A percentile compares a stretch with the other conserved stretches of the same genome.
phyloP scores from a whole-genome alignment of 140 eudicot species.

The Oenanthe javanica region DNA sequence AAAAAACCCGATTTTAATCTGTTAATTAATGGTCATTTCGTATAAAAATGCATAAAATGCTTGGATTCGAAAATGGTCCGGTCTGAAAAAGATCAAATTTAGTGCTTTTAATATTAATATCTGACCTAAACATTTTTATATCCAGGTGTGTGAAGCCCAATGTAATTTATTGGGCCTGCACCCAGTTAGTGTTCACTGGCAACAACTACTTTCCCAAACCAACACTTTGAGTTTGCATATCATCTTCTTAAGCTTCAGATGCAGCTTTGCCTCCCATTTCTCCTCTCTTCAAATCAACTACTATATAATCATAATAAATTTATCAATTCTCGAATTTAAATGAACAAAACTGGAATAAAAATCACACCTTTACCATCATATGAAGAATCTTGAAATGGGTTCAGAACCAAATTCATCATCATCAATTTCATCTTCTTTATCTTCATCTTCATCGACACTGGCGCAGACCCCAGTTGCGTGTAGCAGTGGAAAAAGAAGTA shows the following conservation, averaged over 20 bases:
- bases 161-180: background rate
- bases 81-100: too few species aligned
- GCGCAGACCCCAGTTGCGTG: constrained; percentile 38
- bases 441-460: constrained; percentile 31
- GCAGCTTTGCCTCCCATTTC: background rate
- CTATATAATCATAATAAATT: background rate
- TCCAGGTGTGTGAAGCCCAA: background rate
- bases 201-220: background rate
- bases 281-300: background rate
- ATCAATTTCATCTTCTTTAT: constrained; percentile 6
- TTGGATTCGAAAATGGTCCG: too few species aligned
- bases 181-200: background rate
- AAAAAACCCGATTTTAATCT: too few species aligned
- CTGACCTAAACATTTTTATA: too few species aligned
- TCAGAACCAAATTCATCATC: constrained; percentile 38
- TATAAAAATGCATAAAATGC: too few species aligned
- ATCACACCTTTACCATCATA: background rate
- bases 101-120: too few species aligned
- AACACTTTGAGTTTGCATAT: background rate
- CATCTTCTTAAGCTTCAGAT: background rate
- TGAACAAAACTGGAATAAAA: background rate
- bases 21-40: too few species aligned
- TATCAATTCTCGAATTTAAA: background rate
- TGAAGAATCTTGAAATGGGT: constrained; percentile 22
- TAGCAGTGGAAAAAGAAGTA: constrained; percentile 39